phyloP scores from a whole-genome alignment of 768 basidiomycete species.

The Kwoniella botswanensis region DNA sequence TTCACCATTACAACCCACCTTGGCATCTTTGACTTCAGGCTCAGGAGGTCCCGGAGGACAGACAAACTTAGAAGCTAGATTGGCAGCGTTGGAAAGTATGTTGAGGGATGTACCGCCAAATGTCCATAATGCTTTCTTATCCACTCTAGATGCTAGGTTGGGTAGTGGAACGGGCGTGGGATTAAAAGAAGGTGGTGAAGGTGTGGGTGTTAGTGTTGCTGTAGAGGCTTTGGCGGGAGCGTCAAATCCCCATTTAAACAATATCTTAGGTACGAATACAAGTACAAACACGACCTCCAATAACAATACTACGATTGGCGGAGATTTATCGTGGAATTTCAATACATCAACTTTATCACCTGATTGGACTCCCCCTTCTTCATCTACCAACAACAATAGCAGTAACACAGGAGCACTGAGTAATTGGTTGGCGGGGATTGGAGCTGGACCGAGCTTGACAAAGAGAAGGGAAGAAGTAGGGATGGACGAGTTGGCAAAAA shows the following conservation, averaged over 20 bases:
- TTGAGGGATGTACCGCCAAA: conserved; percentile 58
- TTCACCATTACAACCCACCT: conserved; percentile 14
- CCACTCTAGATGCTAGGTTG: conserved; percentile 53
- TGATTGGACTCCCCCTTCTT: conserved; percentile 13
- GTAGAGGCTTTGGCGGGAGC: conserved; percentile 36
- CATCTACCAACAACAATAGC: conserved; percentile 1
- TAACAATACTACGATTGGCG: background rate
- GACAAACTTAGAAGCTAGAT: conserved; percentile 53
- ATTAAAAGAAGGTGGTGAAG: conserved; percentile 43
- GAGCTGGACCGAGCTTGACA: conserved; percentile 12
- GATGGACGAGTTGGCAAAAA: conserved; percentile 51
- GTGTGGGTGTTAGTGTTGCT: conserved; percentile 45
- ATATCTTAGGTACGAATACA: background rate
- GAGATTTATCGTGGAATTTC: no score
- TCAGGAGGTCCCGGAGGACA: conserved; percentile 12
- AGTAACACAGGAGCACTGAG: conserved; percentile 12
- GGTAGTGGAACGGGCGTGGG: conserved; percentile 50
- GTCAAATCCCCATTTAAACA: background rate
- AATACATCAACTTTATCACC: conserved; percentile 3
- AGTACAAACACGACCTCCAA: background rate
- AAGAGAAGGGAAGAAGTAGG: conserved; percentile 39
- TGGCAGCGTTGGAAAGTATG: conserved; percentile 58
- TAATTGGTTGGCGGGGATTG: conserved; percentile 18
- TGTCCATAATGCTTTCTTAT: conserved; percentile 58
- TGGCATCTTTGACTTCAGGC: conserved; percentile 2